phyloP scores from a whole-genome alignment of 148 eudicot species.

The Suaeda aralocaspica region DNA sequence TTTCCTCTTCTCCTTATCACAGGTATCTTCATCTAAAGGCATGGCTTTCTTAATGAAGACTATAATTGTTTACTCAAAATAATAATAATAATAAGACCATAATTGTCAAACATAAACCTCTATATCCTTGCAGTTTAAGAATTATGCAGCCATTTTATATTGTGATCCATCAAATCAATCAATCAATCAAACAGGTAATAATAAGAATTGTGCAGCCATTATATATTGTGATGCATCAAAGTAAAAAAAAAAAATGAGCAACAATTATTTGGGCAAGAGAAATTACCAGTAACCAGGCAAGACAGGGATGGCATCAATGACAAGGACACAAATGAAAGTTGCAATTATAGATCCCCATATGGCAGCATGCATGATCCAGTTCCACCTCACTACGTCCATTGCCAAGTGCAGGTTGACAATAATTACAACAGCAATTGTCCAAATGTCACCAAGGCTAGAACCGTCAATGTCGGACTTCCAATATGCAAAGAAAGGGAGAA shows the following conservation, averaged over 20 bases:
- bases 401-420: conserved; percentile 84
- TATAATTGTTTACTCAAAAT: too few species aligned
- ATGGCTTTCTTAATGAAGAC: too few species aligned
- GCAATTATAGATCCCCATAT: conserved; percentile 91
- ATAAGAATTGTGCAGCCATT: neutral
- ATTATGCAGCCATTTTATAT: neutral
- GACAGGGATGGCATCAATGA: conserved; percentile 61
- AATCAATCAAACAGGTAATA: too few species aligned
- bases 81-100: too few species aligned
- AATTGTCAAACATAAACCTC: too few species aligned
- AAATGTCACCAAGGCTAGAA: conserved; percentile 86
- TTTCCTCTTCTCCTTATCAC: too few species aligned
- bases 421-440: conserved; percentile 81
- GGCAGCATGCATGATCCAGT: conserved; percentile 75
- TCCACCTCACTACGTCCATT: conserved; percentile 90
- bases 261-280: conserved; percentile 22
- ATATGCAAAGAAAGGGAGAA: conserved; percentile 68
- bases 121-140: too few species aligned
- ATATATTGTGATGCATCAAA: neutral
- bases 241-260: too few species aligned
- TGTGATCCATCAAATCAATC: neutral
- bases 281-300: conserved; percentile 86
- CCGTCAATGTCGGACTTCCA: conserved; percentile 60
- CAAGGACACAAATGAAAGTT: conserved; percentile 67
- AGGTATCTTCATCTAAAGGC: too few species aligned